Percentiles rank a stretch among this genome's conserved stretches.
These are phyloP conservation scores for Colletotrichum theobromicola DNA, from an alignment of 2,329 filamentous ascomycete species.

Conservation along the genomic window DNA sequence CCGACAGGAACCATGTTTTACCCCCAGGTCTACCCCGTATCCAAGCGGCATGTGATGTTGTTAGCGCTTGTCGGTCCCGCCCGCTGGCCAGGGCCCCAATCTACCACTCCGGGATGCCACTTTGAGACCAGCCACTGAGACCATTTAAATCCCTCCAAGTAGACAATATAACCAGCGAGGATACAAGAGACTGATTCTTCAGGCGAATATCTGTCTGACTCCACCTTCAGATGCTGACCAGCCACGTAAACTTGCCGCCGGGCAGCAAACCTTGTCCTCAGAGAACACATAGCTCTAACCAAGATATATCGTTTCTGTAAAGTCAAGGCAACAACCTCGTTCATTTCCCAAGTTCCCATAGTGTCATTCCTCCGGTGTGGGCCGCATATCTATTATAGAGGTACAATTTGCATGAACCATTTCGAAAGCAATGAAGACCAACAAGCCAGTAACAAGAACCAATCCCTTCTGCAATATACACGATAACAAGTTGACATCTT, in stretches of 20 bases:
- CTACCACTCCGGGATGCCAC: neutral
- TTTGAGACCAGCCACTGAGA: neutral
- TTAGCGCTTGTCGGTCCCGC: slow-evolving; percentile 5
- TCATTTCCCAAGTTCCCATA: too few species aligned
- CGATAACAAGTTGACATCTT: neutral
- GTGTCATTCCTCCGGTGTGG: too few species aligned
- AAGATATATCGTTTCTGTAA: neutral
- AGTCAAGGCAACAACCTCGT: too few species aligned
- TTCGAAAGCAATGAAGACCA: too few species aligned
- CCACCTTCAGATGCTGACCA: neutral
- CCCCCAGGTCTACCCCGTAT: neutral
- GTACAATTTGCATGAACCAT: too few species aligned
- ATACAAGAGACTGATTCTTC: neutral
- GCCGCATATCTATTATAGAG: too few species aligned
- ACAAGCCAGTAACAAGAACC: too few species aligned
- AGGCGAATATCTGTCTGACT: neutral
- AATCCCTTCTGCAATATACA: fast-evolving
- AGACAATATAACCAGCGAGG: neutral
- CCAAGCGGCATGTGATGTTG: slow-evolving; percentile 5
- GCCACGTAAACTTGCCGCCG: neutral
- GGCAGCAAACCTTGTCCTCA: too few species aligned
- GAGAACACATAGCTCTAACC: neutral
- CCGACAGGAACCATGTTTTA: neutral
- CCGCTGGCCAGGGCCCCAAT: neutral
- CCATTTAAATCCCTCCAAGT: neutral